A percentile compares a stretch with the other conserved stretches of the same genome.
These are phyloP conservation scores for Picea glauca DNA, from an alignment of 75 land plant species.

Conservation along the genomic window DNA sequence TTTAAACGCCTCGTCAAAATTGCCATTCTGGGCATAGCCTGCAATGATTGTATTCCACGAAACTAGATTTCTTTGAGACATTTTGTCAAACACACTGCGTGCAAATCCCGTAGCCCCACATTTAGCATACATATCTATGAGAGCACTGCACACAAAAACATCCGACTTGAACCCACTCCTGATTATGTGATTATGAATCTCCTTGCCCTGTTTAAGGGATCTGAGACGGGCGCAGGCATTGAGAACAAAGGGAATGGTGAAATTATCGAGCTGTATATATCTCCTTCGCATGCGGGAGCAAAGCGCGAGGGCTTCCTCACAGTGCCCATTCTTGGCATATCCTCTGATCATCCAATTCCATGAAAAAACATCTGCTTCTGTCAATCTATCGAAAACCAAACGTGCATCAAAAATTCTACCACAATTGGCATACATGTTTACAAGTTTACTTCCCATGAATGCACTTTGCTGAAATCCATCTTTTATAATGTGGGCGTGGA, in stretches of 20 bases:
- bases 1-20: not conserved
- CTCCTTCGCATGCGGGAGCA: too few species aligned
- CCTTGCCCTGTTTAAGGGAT: conserved; percentile 13
- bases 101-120: conserved; percentile 16
- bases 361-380: too few species aligned
- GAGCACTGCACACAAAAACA: conserved; percentile 31
- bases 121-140: conserved; percentile 46
- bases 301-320: too few species aligned
- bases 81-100: conserved; percentile 13
- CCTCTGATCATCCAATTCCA: too few species aligned
- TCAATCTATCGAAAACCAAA: too few species aligned
- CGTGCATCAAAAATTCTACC: too few species aligned
- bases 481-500: not conserved
- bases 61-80: conserved; percentile 13
- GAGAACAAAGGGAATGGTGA: too few species aligned
- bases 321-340: too few species aligned
- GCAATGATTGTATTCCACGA: conserved; percentile 27
- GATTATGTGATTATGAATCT: conserved; percentile 24
- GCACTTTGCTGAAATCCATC: not conserved
- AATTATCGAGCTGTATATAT: too few species aligned
- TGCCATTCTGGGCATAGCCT: conserved; percentile 13
- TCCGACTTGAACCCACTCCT: conserved; percentile 18
- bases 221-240: not conserved
- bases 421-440: too few species aligned
- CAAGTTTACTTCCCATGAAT: too few species aligned